A percentile compares a stretch with the other conserved stretches of the same genome.
These are phyloP conservation scores for Stylonectria norvegica DNA, from an alignment of 2,329 filamentous ascomycete genomes.

Conservation along the genomic window DNA sequence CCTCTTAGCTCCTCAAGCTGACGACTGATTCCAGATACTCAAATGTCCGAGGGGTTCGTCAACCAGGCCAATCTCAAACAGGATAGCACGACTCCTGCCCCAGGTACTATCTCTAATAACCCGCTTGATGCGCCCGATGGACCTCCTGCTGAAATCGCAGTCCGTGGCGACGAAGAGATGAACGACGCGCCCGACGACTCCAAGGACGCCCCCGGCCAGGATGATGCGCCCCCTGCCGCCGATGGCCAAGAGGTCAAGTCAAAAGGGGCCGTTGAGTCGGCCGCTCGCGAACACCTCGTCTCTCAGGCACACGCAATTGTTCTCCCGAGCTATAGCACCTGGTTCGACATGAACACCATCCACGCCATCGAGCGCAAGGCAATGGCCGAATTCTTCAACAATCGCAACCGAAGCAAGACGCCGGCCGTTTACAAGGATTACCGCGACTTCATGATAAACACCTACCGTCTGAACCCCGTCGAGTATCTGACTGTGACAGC, in stretches of 20 bases:
- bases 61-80: slow-evolving; percentile 55
- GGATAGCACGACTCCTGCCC: slow-evolving; percentile 57
- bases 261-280: slow-evolving; percentile 78
- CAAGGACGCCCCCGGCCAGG: slow-evolving; percentile 45
- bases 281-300: slow-evolving; percentile 87
- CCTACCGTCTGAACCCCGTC: slow-evolving; percentile 89
- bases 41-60: slow-evolving; percentile 55
- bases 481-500: slow-evolving; percentile 98
- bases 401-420: slow-evolving; percentile 95
- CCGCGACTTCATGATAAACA: slow-evolving; percentile 99
- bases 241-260: slow-evolving; percentile 60
- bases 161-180: slow-evolving; percentile 77
- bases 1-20: slow-evolving; percentile 9
- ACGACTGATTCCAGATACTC: slow-evolving; percentile 49
- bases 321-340: slow-evolving; percentile 93
- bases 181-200: slow-evolving; percentile 58
- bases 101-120: slow-evolving; percentile 55
- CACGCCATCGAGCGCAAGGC: slow-evolving; percentile 92
- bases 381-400: slow-evolving; percentile 97
- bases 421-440: slow-evolving; percentile 98
- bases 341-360: slow-evolving; percentile 97
- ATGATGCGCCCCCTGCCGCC: slow-evolving; percentile 47
- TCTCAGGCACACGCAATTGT: slow-evolving; percentile 94
- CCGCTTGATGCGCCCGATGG: slow-evolving; percentile 67
- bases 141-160: slow-evolving; percentile 53